Conservation (phyloP, 75 land plant species). For the Gnetum montanum region DNA sequence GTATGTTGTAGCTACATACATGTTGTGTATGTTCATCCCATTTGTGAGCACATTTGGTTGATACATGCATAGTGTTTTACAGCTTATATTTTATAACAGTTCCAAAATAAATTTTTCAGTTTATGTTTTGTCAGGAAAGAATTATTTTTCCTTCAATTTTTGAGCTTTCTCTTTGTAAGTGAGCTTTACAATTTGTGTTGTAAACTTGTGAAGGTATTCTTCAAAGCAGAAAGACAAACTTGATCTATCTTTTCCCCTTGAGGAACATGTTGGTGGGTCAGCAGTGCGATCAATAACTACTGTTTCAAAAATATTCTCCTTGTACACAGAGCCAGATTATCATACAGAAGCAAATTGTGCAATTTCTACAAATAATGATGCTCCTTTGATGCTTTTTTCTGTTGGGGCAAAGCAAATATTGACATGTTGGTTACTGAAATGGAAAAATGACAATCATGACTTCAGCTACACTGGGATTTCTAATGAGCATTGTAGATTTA, state of each 20-base stretch:
- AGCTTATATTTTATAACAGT: no score
- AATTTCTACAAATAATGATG: constrained; percentile 8
- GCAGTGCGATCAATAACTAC: constrained; percentile 77
- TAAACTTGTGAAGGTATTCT: constrained; percentile 23
- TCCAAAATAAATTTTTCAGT: no score
- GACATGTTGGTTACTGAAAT: constrained; percentile 66
- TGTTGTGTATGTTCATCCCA: no score
- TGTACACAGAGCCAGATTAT: constrained; percentile 1
- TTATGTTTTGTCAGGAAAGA: no score
- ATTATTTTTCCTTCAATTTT: no score
- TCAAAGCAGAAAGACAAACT: constrained; percentile 21
- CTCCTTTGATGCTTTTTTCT: constrained; percentile 54
- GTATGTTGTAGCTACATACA: no score
- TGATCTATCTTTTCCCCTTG: constrained; percentile 57
- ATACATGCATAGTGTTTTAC: no score
- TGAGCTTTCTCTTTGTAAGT: no score
- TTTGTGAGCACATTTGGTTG: no score
- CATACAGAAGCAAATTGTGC: neutral
- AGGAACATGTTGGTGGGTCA: constrained; percentile 98
- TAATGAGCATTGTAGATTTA: no score
- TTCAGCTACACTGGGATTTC: constrained; percentile 1
- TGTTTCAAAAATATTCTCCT: constrained; percentile 27
- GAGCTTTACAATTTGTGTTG: no score
- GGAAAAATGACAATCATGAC: constrained; percentile 11
- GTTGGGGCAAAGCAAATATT: constrained; percentile 92